Evolutionary conservation across 2,329 filamentous ascomycete species (phyloP).

Genomic region (Herpotrichia juniperi): DNA sequence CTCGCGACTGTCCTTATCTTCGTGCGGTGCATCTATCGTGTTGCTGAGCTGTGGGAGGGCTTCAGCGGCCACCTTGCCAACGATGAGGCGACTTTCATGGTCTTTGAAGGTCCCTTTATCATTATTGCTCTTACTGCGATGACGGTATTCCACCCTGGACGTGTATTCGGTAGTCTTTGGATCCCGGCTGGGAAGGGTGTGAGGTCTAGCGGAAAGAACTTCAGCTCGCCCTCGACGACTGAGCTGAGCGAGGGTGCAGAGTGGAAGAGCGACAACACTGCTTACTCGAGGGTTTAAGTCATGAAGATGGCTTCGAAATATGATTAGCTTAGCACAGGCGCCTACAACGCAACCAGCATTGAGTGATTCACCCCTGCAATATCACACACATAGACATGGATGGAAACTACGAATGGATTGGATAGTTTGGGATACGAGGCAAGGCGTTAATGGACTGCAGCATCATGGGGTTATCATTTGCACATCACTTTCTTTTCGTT

Average conservation of each 20-base stretch:
- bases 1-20: slow-evolving; percentile 52
- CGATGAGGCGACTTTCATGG: slow-evolving; percentile 55
- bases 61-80: slow-evolving; percentile 53
- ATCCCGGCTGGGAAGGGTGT: slow-evolving; percentile 29
- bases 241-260: not conserved
- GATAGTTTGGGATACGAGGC: not conserved
- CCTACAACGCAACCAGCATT: not conserved
- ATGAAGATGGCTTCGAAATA: too few species aligned
- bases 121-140: slow-evolving; percentile 51
- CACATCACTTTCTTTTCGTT: too few species aligned
- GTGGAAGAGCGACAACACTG: slow-evolving; percentile 9
- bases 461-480: not conserved
- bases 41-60: slow-evolving; percentile 54
- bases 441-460: not conserved
- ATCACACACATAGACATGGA: not conserved
- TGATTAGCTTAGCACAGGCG: too few species aligned
- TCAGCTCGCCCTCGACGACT: not conserved
- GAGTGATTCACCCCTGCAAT: not conserved
- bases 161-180: slow-evolving; percentile 32
- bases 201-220: slow-evolving; percentile 5
- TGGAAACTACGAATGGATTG: not conserved
- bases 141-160: slow-evolving; percentile 53
- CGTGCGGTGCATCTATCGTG: slow-evolving; percentile 54
- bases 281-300: slow-evolving; percentile 13
- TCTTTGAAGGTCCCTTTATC: slow-evolving; percentile 60